These are phyloP conservation scores for Boletales sp. DNA, from an alignment of 768 basidiomycete species.

Conservation along the genomic window DNA sequence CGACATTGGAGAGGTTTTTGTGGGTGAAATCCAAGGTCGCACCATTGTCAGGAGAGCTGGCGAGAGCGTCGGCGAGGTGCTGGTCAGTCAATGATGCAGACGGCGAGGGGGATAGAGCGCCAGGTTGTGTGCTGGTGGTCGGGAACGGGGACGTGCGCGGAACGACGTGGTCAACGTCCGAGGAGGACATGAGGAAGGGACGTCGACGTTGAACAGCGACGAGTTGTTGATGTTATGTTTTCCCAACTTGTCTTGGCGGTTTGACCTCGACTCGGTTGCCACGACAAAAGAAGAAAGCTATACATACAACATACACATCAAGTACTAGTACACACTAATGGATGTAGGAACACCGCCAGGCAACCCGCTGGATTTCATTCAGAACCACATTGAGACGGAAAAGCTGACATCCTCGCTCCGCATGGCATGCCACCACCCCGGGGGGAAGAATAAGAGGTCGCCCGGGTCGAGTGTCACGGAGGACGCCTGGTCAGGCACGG, in stretches of 20 bases:
- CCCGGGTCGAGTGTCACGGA: constrained; percentile 69
- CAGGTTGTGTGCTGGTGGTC: constrained; percentile 18
- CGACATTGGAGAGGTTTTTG: constrained; percentile 72
- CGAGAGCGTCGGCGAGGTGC: constrained; percentile 64
- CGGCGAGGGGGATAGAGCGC: constrained; percentile 4
- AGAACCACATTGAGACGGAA: constrained; percentile 93
- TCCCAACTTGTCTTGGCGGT: constrained; percentile 16
- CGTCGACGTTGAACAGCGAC: constrained; percentile 11
- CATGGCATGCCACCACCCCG: constrained; percentile 95
- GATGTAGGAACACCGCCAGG: constrained; percentile 16
- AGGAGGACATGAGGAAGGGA: constrained; percentile 23
- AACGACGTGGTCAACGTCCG: constrained; percentile 29
- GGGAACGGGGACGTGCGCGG: constrained; percentile 29
- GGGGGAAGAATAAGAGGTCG: constrained; percentile 86
- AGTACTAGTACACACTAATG: too few relatives aligned
- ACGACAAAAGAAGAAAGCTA: constrained; percentile 24
- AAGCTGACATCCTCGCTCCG: constrained; percentile 77
- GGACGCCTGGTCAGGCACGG: constrained; percentile 59
- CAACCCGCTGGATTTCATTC: constrained; percentile 28
- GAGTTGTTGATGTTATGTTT: constrained; percentile 5
- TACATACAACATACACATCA: neutral
- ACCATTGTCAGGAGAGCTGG: constrained; percentile 69
- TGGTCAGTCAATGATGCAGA: constrained; percentile 46
- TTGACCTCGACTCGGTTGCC: constrained; percentile 23
- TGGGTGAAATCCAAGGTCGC: constrained; percentile 84